These are phyloP conservation scores for Cordyceps pruinosa DNA, from an alignment of 2,329 filamentous ascomycete species.

Conservation along the genomic window DNA sequence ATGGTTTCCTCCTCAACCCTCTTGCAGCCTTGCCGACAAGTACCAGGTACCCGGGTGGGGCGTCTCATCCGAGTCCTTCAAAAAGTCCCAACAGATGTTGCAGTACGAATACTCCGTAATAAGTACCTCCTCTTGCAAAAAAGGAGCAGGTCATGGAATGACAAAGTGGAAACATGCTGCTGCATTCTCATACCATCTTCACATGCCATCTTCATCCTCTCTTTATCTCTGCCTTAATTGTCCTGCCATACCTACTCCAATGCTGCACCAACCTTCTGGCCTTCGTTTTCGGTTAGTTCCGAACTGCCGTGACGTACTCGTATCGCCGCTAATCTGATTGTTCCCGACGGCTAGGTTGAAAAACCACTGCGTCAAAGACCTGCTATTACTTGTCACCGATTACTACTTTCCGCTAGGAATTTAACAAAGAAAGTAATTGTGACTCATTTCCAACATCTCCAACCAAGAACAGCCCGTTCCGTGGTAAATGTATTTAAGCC, in stretches of 20 bases:
- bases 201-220: neutral
- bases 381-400: too few relatives aligned
- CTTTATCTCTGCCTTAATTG: neutral
- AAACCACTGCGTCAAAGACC: too few relatives aligned
- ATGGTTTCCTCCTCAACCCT: too few relatives aligned
- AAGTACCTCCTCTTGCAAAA: neutral
- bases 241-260: neutral
- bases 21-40: conserved; percentile 3
- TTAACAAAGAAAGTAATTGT: neutral
- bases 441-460: neutral
- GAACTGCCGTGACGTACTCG: conserved; percentile 3
- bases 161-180: conserved; percentile 5
- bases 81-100: too few relatives aligned
- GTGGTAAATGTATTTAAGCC: neutral
- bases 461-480: neutral
- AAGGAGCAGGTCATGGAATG: neutral
- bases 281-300: conserved; percentile 8
- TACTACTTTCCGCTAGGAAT: too few relatives aligned
- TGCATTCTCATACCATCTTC: conserved; percentile 10
- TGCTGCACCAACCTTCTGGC: neutral
- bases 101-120: neutral
- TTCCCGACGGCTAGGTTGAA: too few relatives aligned
- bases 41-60: neutral
- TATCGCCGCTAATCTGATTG: neutral
- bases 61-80: too few relatives aligned